Conservation (phyloP, 768 basidiomycete species). For the Trametes maxima region DNA sequence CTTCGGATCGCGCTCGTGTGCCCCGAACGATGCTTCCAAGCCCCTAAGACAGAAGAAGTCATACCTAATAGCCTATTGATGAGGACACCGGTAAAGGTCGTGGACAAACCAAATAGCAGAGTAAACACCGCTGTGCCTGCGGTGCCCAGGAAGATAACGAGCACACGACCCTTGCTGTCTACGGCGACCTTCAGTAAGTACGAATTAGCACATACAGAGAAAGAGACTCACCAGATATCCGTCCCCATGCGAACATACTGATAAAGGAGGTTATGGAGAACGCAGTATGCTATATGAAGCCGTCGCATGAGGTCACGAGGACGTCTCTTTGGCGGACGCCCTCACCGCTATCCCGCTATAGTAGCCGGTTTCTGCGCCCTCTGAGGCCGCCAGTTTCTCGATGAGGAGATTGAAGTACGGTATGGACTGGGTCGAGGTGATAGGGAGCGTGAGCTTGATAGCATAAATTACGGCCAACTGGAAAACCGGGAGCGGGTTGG, state of each 20-base stretch:
- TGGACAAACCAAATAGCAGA: slow-evolving; percentile 58
- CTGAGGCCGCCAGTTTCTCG: slow-evolving; percentile 50
- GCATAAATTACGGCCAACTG: slow-evolving; percentile 58
- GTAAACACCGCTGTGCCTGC: slow-evolving; percentile 53
- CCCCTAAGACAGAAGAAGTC: background rate
- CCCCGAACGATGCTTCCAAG: no score
- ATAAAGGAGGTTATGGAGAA: slow-evolving; percentile 58
- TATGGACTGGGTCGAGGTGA: slow-evolving; percentile 58
- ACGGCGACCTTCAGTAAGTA: background rate
- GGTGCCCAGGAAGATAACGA: slow-evolving; percentile 58
- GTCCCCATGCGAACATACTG: slow-evolving; percentile 64
- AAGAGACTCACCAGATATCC: slow-evolving; percentile 42
- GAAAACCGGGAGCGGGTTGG: slow-evolving; percentile 53
- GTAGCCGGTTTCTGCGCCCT: slow-evolving; percentile 61
- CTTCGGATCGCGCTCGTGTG: no score
- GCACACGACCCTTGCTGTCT: slow-evolving; percentile 65
- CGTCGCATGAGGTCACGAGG: background rate
- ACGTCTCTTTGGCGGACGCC: background rate
- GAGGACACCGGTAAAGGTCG: slow-evolving; percentile 48
- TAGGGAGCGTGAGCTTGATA: slow-evolving; percentile 60
- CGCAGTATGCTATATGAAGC: slow-evolving; percentile 50
- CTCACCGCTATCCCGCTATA: slow-evolving; percentile 68
- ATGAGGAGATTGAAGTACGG: slow-evolving; percentile 73
- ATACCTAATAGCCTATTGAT: slow-evolving; percentile 47
- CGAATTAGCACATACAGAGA: background rate